Percentiles rank a stretch among this genome's conserved stretches.
Conservation (phyloP, 2,329 filamentous ascomycete genomes). For the Stemphylium vesicarium region DNA sequence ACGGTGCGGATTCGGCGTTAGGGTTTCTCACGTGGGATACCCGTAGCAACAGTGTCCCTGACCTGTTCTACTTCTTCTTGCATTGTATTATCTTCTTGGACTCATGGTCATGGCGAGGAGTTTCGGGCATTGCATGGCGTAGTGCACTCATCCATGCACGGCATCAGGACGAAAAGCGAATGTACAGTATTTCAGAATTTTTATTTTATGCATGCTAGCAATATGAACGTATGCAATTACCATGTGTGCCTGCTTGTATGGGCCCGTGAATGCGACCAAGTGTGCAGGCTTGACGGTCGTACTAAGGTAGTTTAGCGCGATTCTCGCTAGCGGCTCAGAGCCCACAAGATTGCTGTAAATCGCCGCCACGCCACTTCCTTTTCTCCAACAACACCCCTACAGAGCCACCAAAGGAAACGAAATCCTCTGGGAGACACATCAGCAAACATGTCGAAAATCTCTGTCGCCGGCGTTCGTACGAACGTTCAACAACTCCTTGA, state of each 20-base stretch:
- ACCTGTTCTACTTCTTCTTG: slow-evolving; percentile 26
- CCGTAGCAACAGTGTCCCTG: slow-evolving; percentile 30
- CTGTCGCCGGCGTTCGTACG: slow-evolving; percentile 90
- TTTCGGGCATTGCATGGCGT: slow-evolving; percentile 40
- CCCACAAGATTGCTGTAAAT: slow-evolving; percentile 23
- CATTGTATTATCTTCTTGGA: slow-evolving; percentile 31
- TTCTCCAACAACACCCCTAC: slow-evolving; percentile 41
- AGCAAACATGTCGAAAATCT: slow-evolving; percentile 79
- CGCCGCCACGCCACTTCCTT: slow-evolving; percentile 16
- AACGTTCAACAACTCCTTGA: slow-evolving; percentile 94
- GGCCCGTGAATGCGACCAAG: not conserved
- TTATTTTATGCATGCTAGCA: slow-evolving; percentile 10
- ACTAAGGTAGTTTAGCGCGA: slow-evolving; percentile 17
- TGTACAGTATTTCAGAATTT: slow-evolving; percentile 33
- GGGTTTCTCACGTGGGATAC: slow-evolving; percentile 37
- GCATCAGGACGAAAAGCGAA: slow-evolving; percentile 26
- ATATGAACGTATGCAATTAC: slow-evolving; percentile 9
- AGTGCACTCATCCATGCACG: slow-evolving; percentile 20
- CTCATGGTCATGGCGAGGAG: slow-evolving; percentile 35
- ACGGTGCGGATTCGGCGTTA: slow-evolving; percentile 34
- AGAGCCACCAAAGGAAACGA: slow-evolving; percentile 49
- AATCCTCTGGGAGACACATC: slow-evolving; percentile 58
- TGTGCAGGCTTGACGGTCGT: not conserved
- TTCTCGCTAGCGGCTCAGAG: slow-evolving; percentile 18
- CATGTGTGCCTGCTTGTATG: not conserved